Conservation (phyloP, 768 basidiomycete genomes). For the Dictyophora rubrovolvata region DNA sequence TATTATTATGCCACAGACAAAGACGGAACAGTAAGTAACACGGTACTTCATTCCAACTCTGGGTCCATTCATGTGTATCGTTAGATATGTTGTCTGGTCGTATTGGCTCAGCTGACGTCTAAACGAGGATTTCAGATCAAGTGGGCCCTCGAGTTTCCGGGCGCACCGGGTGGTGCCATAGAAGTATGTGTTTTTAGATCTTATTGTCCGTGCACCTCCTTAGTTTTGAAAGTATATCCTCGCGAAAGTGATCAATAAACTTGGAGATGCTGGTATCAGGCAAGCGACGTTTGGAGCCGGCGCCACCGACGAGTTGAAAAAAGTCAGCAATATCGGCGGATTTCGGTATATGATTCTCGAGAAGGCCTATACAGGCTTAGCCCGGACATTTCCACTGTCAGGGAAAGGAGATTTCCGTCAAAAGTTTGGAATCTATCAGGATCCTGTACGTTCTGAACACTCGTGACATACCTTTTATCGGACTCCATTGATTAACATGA, state of each 20-base stretch:
- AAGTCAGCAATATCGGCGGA: slow-evolving; percentile 23
- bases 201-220: neutral
- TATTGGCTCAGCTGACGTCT: slow-evolving; percentile 30
- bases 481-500: neutral
- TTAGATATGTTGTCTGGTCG: slow-evolving; percentile 28
- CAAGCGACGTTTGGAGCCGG: slow-evolving; percentile 31
- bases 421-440: slow-evolving; percentile 25
- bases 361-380: slow-evolving; percentile 29
- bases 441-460: slow-evolving; percentile 18
- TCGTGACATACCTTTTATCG: neutral
- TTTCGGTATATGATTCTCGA: slow-evolving; percentile 27
- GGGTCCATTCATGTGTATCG: neutral
- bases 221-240: slow-evolving; percentile 21
- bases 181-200: slow-evolving; percentile 11
- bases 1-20: slow-evolving; percentile 45
- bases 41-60: neutral
- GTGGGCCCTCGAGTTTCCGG: slow-evolving; percentile 35
- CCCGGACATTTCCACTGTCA: slow-evolving; percentile 23
- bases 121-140: slow-evolving; percentile 35
- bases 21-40: slow-evolving; percentile 23
- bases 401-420: slow-evolving; percentile 30
- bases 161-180: slow-evolving; percentile 30
- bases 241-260: slow-evolving; percentile 26
- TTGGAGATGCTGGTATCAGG: slow-evolving; percentile 27
- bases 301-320: slow-evolving; percentile 22